Evolutionary conservation across 208 protist species (phyloP).

Genomic region (Crithidia brevicula): DNA sequence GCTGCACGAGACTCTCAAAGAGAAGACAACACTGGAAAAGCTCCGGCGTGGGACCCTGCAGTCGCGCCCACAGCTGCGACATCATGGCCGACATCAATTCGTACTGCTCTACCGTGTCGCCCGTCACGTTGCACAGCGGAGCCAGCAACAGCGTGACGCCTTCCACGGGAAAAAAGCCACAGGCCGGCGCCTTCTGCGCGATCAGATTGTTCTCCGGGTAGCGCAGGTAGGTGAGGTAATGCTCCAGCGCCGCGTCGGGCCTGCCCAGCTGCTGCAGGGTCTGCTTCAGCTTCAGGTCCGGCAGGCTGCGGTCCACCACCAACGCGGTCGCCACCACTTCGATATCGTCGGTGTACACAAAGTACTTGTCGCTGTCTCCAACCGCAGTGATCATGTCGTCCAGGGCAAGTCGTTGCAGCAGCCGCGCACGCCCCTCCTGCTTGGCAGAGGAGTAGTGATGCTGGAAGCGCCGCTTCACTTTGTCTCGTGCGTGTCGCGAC

Average conservation of each 20-base stretch:
- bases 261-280: slow-evolving; percentile 70
- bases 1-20: slow-evolving; percentile 72
- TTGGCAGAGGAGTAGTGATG: slow-evolving; percentile 61
- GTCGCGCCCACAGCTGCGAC: slow-evolving; percentile 75
- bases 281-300: slow-evolving; percentile 49
- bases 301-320: slow-evolving; percentile 70
- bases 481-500: slow-evolving; percentile 58
- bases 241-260: slow-evolving; percentile 41
- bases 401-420: slow-evolving; percentile 61
- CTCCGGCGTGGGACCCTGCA: slow-evolving; percentile 89
- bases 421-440: slow-evolving; percentile 45
- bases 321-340: slow-evolving; percentile 59
- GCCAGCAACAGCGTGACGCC: slow-evolving; percentile 62
- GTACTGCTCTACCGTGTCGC: slow-evolving; percentile 86
- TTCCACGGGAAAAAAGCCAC: slow-evolving; percentile 63
- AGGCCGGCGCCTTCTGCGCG: slow-evolving; percentile 48
- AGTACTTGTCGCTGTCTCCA: slow-evolving; percentile 87
- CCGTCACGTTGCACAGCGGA: slow-evolving; percentile 83
- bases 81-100: slow-evolving; percentile 71
- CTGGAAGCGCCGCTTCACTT: slow-evolving; percentile 58
- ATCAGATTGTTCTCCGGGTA: slow-evolving; percentile 31
- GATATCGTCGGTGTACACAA: slow-evolving; percentile 81
- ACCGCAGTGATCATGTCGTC: slow-evolving; percentile 59
- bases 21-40: slow-evolving; percentile 81
- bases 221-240: slow-evolving; percentile 66